phyloP scores from a whole-genome alignment of 345 rosid species.

The Brassica cretica region DNA sequence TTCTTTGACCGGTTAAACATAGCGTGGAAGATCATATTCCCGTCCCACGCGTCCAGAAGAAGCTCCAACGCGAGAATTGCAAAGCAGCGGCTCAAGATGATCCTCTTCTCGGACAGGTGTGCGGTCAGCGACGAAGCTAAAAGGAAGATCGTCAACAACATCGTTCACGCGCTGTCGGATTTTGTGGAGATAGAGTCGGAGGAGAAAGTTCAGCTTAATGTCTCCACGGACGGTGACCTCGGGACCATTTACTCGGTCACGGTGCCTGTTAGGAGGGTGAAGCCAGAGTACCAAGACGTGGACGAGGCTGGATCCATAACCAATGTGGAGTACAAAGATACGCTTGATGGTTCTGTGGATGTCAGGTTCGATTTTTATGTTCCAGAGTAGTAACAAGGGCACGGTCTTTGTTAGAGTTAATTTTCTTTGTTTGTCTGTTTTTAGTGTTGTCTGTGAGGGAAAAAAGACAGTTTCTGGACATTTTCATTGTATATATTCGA shows the following conservation, averaged over 20 bases:
- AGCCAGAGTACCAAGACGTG: conserved; percentile 68
- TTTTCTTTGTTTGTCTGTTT: conserved; percentile 20
- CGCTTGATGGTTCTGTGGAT: conserved; percentile 77
- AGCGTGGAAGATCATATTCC: conserved; percentile 95
- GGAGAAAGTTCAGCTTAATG: conserved; percentile 91
- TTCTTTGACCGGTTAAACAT: conserved; percentile 80
- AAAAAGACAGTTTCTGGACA: conserved; percentile 33
- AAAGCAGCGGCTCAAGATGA: conserved; percentile 94
- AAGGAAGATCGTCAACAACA: conserved; percentile 76
- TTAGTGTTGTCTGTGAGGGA: conserved; percentile 20
- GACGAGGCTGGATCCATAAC: conserved; percentile 68
- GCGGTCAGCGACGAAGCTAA: conserved; percentile 94
- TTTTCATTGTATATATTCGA: conserved; percentile 38
- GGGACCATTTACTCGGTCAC: conserved; percentile 94
- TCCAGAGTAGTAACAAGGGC: conserved; percentile 49
- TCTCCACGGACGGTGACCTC: conserved; percentile 76
- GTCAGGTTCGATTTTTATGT: conserved; percentile 86
- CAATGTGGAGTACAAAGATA: conserved; percentile 78
- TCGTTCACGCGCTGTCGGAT: conserved; percentile 78
- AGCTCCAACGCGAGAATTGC: conserved; percentile 93
- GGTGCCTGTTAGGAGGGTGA: conserved; percentile 88
- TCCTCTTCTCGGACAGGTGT: conserved; percentile 93
- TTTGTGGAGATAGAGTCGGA: conserved; percentile 92
- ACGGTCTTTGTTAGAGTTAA: conserved; percentile 10
- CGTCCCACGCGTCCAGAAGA: conserved; percentile 65